Percentiles rank a stretch among this genome's conserved stretches.
These are phyloP conservation scores for Echites panduratus DNA, from an alignment of 257 asterid species.

Conservation along the genomic window DNA sequence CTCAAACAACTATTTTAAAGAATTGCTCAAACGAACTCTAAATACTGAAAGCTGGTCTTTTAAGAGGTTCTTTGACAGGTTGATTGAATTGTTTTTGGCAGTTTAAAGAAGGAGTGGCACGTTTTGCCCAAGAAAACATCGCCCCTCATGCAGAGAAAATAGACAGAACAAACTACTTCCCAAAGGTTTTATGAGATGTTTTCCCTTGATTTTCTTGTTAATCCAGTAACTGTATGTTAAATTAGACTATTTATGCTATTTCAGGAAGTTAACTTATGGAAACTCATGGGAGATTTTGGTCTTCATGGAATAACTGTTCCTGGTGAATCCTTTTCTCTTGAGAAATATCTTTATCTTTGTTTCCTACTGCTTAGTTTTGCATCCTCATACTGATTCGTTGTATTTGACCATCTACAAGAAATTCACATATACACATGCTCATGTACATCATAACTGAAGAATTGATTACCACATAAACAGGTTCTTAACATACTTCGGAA, in stretches of 20 bases:
- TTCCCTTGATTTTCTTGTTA: conserved; percentile 3
- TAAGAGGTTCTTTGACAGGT: conserved; percentile 1
- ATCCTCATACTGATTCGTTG: neutral
- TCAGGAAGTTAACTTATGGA: conserved; percentile 93
- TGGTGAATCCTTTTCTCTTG: conserved; percentile 36
- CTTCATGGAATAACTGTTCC: conserved; percentile 97
- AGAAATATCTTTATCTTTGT: conserved; percentile 7
- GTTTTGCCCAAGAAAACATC: conserved; percentile 84
- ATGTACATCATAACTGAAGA: neutral
- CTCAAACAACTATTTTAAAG: too few relatives aligned
- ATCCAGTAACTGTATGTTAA: conserved; percentile 2
- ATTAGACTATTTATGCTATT: conserved; percentile 17
- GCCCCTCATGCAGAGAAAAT: conserved; percentile 88
- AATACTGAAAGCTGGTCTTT: neutral
- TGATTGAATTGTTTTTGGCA: conserved; percentile 21
- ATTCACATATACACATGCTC: neutral
- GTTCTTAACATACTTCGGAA: neutral
- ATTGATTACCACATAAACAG: neutral
- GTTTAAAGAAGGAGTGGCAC: conserved; percentile 95
- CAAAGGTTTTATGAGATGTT: conserved; percentile 44
- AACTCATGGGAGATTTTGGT: conserved; percentile 90
- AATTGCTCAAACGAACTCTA: neutral
- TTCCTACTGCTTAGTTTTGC: neutral
- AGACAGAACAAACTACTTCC: conserved; percentile 79
- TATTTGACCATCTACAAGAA: neutral